Conservation (phyloP, 1,284 basidiomycete genomes). For the Microbotryomycetes sp. region DNA sequence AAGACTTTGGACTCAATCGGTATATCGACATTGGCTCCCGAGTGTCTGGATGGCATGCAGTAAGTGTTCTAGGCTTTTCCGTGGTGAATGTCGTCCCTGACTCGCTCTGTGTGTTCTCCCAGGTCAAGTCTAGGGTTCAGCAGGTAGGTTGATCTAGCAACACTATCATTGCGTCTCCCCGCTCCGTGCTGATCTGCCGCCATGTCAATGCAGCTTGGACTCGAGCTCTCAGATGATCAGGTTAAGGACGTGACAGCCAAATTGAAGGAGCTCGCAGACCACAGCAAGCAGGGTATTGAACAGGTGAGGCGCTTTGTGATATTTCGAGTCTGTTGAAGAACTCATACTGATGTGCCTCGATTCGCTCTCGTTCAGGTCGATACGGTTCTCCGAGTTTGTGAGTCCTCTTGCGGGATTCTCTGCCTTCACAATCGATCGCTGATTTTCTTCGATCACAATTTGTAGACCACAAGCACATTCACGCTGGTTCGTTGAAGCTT, state of each 20-base stretch:
- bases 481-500: slow-evolving; percentile 33
- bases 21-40: slow-evolving; percentile 91
- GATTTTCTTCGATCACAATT: no score
- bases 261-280: slow-evolving; percentile 99
- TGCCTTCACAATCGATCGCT: background rate
- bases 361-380: no score
- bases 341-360: no score
- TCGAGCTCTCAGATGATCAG: slow-evolving; percentile 47
- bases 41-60: slow-evolving; percentile 38
- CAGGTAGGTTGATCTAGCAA: slow-evolving; percentile 75
- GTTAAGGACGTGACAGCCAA: slow-evolving; percentile 97
- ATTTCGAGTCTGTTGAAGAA: no score
- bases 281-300: slow-evolving; percentile 97
- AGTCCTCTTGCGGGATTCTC: background rate
- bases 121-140: slow-evolving; percentile 98
- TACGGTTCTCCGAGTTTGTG: slow-evolving; percentile 79
- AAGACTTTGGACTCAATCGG: slow-evolving; percentile 95
- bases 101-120: background rate
- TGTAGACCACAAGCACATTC: slow-evolving; percentile 33
- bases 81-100: background rate
- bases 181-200: slow-evolving; percentile 1
- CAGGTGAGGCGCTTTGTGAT: no score
- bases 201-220: no score
- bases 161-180: slow-evolving; percentile 48
- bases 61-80: no score